Base-by-base conservation (phyloP, 1,284 basidiomycete species). In the Marasmius oreades region DNA sequence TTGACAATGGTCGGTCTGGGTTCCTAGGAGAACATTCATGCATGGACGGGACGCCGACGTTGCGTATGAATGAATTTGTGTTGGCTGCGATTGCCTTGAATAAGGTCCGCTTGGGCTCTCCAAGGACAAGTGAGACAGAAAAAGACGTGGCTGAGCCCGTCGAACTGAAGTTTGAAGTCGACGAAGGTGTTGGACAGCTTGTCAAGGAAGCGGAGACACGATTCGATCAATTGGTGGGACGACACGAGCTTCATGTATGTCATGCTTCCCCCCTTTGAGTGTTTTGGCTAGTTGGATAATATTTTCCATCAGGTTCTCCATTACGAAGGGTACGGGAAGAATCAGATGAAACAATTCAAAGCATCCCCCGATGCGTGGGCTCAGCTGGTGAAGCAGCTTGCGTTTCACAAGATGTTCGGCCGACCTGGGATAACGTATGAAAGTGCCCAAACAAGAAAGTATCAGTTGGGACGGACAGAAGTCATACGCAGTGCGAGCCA, bases 11-110 rank as follows among this genome's bases (percentile, higher is more conserved):
- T 55, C 92, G 94, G 59, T 93, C 93, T 26, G 96, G 93, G 1
- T 99, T 97, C 77, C 74, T 92, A 1, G 89, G 89, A 36, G 90
- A 92, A 67, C 93, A 96, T 72, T 93, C 92, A 12, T 93, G 91
- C 69, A 93, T 95, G 92, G 96, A 98, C 68, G 96, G 96, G 46
- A 98, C 95, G 0, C 92, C 96, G 0, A 98, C 96, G 0, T 77
- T 98, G 33, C 88, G 96, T 55, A 74, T 98, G 78, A 98, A 97
- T 77, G 96, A 99, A 71, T 99, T 95, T 71, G 77, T 94, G 55
- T 76, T 98, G 44, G 92, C 85, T 14, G 82, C 89, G 0, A 76
- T 98, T 46, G 86, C 85, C 5, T 77, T 82, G n/a, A 83, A 84
- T 65, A 95, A 92, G 72, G 80, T 92, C 61, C 87, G 95, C 61